Evolutionary conservation across 495 filamentous ascomycete species (phyloP).

Genomic region (Aspergillus cristatus): DNA sequence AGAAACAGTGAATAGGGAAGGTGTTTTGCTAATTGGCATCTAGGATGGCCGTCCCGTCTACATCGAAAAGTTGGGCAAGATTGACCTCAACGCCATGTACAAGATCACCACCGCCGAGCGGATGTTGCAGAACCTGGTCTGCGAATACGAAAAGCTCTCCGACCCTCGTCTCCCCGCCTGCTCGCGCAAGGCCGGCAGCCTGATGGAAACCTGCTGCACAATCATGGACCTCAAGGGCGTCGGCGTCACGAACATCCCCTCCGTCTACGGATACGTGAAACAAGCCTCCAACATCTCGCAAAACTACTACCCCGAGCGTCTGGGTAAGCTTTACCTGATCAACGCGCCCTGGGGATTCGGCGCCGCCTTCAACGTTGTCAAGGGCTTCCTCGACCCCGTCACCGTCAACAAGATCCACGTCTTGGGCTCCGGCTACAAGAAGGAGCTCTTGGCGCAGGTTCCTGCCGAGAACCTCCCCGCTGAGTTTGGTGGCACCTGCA

Average conservation of each 20-base stretch:
- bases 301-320: constrained; percentile 96
- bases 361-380: constrained; percentile 72
- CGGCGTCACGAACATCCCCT: constrained; percentile 65
- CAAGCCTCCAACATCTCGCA: constrained; percentile 77
- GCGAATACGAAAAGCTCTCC: constrained; percentile 91
- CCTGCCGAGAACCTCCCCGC: constrained; percentile 85
- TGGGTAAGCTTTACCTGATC: constrained; percentile 87
- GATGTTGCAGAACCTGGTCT: constrained; percentile 92
- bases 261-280: constrained; percentile 78
- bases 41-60: constrained; percentile 96
- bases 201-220: constrained; percentile 94
- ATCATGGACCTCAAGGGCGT: constrained; percentile 97
- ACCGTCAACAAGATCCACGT: constrained; percentile 95
- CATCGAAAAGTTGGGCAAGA: constrained; percentile 91
- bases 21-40: neutral
- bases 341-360: constrained; percentile 95
- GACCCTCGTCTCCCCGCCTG: constrained; percentile 93
- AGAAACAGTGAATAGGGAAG: neutral
- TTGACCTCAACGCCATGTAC: constrained; percentile 82
- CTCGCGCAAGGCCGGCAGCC: constrained; percentile 78
- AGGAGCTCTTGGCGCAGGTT: constrained; percentile 74
- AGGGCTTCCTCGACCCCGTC: constrained; percentile 89
- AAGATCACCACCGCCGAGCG: constrained; percentile 86
- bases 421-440: constrained; percentile 70
- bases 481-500: constrained; percentile 74